Evolutionary conservation across 2,329 filamentous ascomycete genomes (phyloP).

Genomic region (Neophaeococcomyces aloes): DNA sequence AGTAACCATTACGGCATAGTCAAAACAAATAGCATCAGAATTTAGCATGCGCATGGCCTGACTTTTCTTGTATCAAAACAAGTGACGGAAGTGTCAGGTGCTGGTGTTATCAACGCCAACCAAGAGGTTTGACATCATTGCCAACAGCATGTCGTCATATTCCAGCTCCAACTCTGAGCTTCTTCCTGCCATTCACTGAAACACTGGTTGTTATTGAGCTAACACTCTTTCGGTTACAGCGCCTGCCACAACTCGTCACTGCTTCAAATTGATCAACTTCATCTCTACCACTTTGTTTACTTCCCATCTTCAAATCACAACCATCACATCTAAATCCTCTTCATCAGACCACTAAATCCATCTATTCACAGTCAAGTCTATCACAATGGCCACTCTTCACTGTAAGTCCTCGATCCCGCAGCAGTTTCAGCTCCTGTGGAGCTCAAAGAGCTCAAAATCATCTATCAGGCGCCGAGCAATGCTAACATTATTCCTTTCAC

Average conservation of each 20-base stretch:
- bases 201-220: too few relatives aligned
- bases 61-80: neutral
- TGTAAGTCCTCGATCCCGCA: slow-evolving; percentile 36
- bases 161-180: neutral
- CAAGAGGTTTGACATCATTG: neutral
- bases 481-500: slow-evolving; percentile 11
- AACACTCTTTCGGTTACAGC: neutral
- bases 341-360: too few relatives aligned
- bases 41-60: neutral
- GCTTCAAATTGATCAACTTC: slow-evolving; percentile 2
- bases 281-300: neutral
- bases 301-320: neutral
- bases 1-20: too few relatives aligned
- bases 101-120: neutral
- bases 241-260: slow-evolving; percentile 1
- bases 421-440: neutral
- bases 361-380: slow-evolving; percentile 9
- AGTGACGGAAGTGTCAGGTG: neutral
- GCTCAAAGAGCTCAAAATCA: neutral
- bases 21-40: neutral
- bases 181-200: neutral
- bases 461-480: slow-evolving; percentile 1
- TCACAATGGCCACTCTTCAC: slow-evolving; percentile 49
- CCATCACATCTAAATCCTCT: neutral
- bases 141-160: slow-evolving; percentile 1